Evolutionary conservation across 768 basidiomycete genomes (phyloP).

Genomic region (Phylloporus arenicola): DNA sequence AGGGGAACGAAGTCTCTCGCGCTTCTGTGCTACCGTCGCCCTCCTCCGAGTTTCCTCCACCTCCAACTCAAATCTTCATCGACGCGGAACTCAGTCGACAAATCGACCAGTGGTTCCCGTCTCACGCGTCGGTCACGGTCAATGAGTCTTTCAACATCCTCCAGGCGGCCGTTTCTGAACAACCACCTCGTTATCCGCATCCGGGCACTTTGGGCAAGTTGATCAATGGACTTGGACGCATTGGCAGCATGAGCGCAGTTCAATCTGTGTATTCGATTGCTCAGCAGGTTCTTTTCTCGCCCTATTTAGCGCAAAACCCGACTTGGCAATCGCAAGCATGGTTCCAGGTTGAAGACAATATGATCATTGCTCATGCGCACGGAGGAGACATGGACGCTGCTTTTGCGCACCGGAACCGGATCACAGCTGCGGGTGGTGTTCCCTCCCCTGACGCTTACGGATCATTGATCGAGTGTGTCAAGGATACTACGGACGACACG

Average conservation of each 20-base stretch:
- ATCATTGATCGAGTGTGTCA: conserved; percentile 77
- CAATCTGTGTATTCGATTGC: conserved; percentile 61
- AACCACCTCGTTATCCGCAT: conserved; percentile 44
- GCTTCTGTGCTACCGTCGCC: conserved; percentile 9
- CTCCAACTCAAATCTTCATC: conserved; percentile 13
- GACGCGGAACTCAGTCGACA: conserved; percentile 25
- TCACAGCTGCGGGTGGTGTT: conserved; percentile 69
- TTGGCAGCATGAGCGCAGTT: conserved; percentile 54
- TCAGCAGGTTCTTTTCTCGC: conserved; percentile 50
- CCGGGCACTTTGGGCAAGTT: conserved; percentile 52
- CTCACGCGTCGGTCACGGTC: conserved; percentile 26
- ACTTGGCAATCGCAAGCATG: conserved; percentile 54
- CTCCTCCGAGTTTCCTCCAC: conserved; percentile 10
- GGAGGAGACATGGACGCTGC: conserved; percentile 75
- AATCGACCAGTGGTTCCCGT: conserved; percentile 32
- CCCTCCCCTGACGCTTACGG: conserved; percentile 92
- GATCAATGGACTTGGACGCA: conserved; percentile 64
- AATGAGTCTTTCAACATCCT: conserved; percentile 47
- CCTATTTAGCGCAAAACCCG: conserved; percentile 36
- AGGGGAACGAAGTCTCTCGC: conserved; percentile 1
- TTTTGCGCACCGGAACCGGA: conserved; percentile 71
- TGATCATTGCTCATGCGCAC: conserved; percentile 84
- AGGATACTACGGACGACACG: conserved; percentile 95
- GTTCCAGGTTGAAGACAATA: conserved; percentile 79
- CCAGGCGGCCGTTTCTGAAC: conserved; percentile 34